These are phyloP conservation scores for Hymenoscyphus fructigenus DNA, from an alignment of 2,329 filamentous ascomycete species.

Conservation along the genomic window DNA sequence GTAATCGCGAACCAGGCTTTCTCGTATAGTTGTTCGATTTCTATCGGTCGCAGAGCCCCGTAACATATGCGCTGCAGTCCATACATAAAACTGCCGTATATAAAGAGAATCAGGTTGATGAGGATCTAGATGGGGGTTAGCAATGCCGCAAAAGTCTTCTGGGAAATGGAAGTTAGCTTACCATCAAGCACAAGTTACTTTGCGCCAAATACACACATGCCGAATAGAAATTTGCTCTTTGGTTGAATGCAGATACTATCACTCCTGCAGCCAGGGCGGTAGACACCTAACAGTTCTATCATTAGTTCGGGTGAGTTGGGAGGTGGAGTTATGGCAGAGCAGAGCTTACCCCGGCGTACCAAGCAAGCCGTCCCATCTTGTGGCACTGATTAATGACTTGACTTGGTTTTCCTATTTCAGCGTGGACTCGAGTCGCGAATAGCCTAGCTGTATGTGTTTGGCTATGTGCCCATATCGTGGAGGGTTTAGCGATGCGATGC, in stretches of 20 bases:
- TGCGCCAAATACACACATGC: constrained; percentile 95
- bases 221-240: constrained; percentile 97
- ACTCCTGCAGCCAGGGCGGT: constrained; percentile 81
- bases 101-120: constrained; percentile 83
- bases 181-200: constrained; percentile 92
- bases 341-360: constrained; percentile 50
- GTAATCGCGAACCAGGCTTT: constrained; percentile 98
- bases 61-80: constrained; percentile 88
- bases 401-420: neutral
- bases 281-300: constrained; percentile 58
- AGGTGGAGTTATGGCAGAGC: neutral
- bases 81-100: constrained; percentile 79
- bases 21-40: constrained; percentile 96
- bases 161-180: constrained; percentile 43
- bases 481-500: neutral
- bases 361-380: constrained; percentile 42
- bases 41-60: constrained; percentile 84
- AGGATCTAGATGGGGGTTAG: constrained; percentile 62
- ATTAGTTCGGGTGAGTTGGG: neutral
- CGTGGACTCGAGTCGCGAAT: constrained; percentile 16
- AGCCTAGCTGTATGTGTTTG: constrained; percentile 14
- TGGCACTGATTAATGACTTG: neutral
- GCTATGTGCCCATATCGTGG: constrained; percentile 28
- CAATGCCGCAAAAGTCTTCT: neutral
- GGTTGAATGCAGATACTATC: constrained; percentile 85